Evolutionary conservation across 1,139 yeast species (phyloP).

Genomic region (Trichomonascaceae sp.): DNA sequence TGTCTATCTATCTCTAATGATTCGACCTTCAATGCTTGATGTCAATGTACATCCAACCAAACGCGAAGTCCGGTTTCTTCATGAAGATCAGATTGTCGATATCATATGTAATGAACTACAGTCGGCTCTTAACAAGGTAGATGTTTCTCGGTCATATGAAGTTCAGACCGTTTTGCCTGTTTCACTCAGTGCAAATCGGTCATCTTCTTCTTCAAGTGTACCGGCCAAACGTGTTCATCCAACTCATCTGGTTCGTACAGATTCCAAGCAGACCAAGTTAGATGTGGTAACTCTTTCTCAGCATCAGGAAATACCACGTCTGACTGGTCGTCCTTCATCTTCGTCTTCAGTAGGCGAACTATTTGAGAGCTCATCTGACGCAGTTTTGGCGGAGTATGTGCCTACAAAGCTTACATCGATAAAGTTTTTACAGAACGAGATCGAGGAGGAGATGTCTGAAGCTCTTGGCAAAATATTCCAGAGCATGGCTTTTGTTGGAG

Average conservation of each 20-base stretch:
- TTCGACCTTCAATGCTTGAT: constrained; percentile 68
- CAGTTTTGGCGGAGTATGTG: constrained; percentile 3
- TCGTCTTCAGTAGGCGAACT: background rate
- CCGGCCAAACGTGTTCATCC: constrained; percentile 27
- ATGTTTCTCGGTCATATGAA: constrained; percentile 61
- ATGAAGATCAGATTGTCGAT: constrained; percentile 82
- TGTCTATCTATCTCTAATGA: constrained; percentile 60
- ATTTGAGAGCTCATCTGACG: background rate
- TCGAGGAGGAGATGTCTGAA: constrained; percentile 43
- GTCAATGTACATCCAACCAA: constrained; percentile 97
- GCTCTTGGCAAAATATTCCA: constrained; percentile 62
- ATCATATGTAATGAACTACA: constrained; percentile 48
- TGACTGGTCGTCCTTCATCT: background rate
- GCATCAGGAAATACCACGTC: background rate
- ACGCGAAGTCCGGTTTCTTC: constrained; percentile 77
- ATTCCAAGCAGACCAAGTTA: constrained; percentile 57
- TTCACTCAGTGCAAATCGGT: constrained; percentile 3
- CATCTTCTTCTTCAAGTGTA: constrained; percentile 5
- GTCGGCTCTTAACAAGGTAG: constrained; percentile 49
- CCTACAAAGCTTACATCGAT: constrained; percentile 34
- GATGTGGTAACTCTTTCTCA: constrained; percentile 29
- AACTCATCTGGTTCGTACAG: constrained; percentile 50
- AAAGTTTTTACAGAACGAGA: constrained; percentile 44
- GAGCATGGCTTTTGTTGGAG: constrained; percentile 70
- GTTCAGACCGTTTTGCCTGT: constrained; percentile 51